phyloP scores from a whole-genome alignment of 257 asterid species.

The Solanum virginianum region DNA sequence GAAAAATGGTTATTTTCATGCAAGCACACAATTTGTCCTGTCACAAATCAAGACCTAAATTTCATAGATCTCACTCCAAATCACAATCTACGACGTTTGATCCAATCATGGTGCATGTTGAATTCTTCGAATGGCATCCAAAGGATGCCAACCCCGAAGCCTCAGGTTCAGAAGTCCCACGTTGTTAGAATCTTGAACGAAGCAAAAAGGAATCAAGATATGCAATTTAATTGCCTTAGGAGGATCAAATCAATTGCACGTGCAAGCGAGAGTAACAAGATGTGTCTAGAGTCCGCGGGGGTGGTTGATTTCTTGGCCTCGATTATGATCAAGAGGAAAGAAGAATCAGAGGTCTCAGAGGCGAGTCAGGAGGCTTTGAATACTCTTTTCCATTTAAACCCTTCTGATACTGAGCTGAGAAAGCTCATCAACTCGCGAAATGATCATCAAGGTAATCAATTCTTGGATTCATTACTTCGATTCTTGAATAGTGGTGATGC shows the following conservation, averaged over 20 bases:
- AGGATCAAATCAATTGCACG: constrained; percentile 31
- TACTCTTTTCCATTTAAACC: constrained; percentile 29
- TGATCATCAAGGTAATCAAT: background rate
- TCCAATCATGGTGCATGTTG: constrained; percentile 68
- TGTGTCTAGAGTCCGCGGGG: constrained; percentile 26
- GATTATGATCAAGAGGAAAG: constrained; percentile 3
- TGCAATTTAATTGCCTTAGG: constrained; percentile 19
- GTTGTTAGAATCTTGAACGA: constrained; percentile 28
- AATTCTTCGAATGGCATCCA: constrained; percentile 38
- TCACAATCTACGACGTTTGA: constrained; percentile 54
- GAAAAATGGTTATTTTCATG: constrained; percentile 51
- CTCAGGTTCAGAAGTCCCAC: constrained; percentile 27
- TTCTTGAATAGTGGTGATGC: constrained; percentile 16
- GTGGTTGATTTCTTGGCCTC: constrained; percentile 23
- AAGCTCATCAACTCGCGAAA: background rate
- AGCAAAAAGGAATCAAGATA: constrained; percentile 14
- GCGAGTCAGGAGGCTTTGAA: constrained; percentile 25
- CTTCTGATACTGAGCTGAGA: constrained; percentile 26
- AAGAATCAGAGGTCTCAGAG: background rate
- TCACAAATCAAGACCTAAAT: constrained; percentile 36
- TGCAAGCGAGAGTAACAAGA: constrained; percentile 11
- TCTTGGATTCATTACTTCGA: constrained; percentile 18
- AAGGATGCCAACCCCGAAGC: constrained; percentile 57
- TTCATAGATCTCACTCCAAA: constrained; percentile 53
- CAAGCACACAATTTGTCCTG: constrained; percentile 41